phyloP scores from a whole-genome alignment of 2,329 filamentous ascomycete species.

The Hypoxylon sp. region DNA sequence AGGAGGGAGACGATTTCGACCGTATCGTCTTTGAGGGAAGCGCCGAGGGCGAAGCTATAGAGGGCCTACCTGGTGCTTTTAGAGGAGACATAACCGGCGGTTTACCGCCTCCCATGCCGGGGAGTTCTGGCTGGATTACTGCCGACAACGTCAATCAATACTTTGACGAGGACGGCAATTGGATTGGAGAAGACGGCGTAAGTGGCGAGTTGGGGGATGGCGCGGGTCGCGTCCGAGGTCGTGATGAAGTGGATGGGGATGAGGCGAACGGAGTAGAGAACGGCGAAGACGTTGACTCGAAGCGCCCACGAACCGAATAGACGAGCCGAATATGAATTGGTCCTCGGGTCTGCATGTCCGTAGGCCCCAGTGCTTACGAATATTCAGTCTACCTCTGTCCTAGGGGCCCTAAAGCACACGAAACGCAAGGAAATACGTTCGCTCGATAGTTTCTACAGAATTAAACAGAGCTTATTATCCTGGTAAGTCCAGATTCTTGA shows the following conservation, averaged over 20 bases:
- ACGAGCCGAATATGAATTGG: neutral
- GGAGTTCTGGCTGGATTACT: constrained; percentile 88
- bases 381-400: too few species aligned
- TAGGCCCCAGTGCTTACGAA: too few species aligned
- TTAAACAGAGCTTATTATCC: constrained; percentile 5
- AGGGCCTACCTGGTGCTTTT: constrained; percentile 70
- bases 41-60: constrained; percentile 65
- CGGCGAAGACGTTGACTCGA: constrained; percentile 55
- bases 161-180: constrained; percentile 86
- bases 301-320: constrained; percentile 54
- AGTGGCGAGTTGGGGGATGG: constrained; percentile 73
- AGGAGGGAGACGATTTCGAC: constrained; percentile 64
- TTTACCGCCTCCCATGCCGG: constrained; percentile 77
- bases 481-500: constrained; percentile 8
- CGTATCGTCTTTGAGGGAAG: constrained; percentile 70
- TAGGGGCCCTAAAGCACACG: neutral
- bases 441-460: neutral
- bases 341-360: neutral
- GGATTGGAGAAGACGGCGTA: constrained; percentile 68
- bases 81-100: constrained; percentile 64
- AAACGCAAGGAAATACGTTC: neutral
- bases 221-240: constrained; percentile 70
- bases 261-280: constrained; percentile 61
- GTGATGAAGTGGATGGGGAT: constrained; percentile 68
- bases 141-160: constrained; percentile 90